These are phyloP conservation scores for Metschnikowia colocasiae DNA, from an alignment of 805 yeast genomes.

Conservation along the genomic window DNA sequence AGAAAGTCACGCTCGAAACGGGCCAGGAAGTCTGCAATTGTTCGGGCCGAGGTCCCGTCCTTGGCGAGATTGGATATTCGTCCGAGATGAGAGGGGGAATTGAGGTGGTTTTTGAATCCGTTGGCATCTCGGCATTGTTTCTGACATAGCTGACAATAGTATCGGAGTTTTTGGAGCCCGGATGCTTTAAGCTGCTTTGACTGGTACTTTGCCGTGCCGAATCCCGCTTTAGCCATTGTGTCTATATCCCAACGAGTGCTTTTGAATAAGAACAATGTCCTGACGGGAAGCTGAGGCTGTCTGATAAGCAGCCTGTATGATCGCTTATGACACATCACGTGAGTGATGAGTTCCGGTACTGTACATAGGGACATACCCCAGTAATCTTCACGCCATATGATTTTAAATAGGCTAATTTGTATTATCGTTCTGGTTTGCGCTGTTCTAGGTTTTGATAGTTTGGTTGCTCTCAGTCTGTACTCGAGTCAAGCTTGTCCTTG, in stretches of 20 bases:
- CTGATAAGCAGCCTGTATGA: neutral
- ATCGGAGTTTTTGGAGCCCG: conserved; percentile 82
- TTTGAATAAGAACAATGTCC: no score
- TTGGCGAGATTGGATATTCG: conserved; percentile 39
- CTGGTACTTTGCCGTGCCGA: conserved; percentile 56
- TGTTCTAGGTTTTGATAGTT: no score
- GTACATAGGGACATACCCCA: neutral
- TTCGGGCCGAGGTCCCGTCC: conserved; percentile 42
- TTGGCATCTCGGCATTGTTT: conserved; percentile 96
- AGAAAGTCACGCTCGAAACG: conserved; percentile 65
- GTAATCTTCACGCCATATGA: no score
- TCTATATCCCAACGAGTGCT: no score
- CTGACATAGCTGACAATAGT: conserved; percentile 87
- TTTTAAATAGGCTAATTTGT: no score
- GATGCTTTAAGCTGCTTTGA: conserved; percentile 74
- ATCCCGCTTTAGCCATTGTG: conserved; percentile 32
- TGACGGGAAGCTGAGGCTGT: neutral
- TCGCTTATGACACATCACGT: neutral
- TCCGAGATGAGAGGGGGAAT: conserved; percentile 71
- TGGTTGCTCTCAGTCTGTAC: no score
- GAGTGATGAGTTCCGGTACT: neutral
- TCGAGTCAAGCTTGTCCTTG: no score
- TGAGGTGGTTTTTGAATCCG: conserved; percentile 88
- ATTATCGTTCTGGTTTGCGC: no score
- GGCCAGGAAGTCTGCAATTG: conserved; percentile 56